These are phyloP conservation scores for Beta vulgaris DNA, from an alignment of 148 eudicot genomes.

Conservation along the genomic window DNA sequence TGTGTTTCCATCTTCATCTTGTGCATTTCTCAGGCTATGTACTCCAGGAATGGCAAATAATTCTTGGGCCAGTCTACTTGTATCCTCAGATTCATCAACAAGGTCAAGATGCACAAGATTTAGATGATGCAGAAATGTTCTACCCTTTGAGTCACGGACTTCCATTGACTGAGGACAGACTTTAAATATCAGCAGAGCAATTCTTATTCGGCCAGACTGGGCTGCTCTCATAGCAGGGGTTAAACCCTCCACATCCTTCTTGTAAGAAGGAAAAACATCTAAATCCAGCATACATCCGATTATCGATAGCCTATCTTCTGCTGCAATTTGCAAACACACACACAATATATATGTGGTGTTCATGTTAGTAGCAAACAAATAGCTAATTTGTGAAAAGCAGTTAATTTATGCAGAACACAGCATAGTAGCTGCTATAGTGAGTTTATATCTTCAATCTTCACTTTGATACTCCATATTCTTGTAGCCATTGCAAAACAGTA, in stretches of 20 bases:
- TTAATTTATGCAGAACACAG: too few species aligned
- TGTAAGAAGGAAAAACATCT: too few species aligned
- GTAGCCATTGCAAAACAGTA: too few species aligned
- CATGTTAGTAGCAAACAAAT: too few species aligned
- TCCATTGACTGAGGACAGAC: neutral
- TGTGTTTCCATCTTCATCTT: conserved; percentile 8
- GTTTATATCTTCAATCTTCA: too few species aligned
- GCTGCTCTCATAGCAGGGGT: conserved; percentile 4
- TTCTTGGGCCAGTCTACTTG: neutral
- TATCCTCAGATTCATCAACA: neutral
- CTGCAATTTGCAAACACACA: too few species aligned
- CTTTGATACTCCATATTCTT: too few species aligned
- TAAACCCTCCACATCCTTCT: neutral
- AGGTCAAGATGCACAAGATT: neutral
- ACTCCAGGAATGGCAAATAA: neutral
- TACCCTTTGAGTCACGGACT: neutral
- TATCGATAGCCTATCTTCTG: neutral
- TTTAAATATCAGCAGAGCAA: neutral
- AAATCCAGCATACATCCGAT: too few species aligned
- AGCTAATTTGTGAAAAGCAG: too few species aligned
- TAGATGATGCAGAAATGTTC: neutral
- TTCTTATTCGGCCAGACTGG: neutral
- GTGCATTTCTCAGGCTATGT: neutral
- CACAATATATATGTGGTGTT: neutral
- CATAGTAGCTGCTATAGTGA: too few species aligned